Base-by-base conservation (phyloP, 805 yeast genomes). In the Lipomyces sp. region DNA sequence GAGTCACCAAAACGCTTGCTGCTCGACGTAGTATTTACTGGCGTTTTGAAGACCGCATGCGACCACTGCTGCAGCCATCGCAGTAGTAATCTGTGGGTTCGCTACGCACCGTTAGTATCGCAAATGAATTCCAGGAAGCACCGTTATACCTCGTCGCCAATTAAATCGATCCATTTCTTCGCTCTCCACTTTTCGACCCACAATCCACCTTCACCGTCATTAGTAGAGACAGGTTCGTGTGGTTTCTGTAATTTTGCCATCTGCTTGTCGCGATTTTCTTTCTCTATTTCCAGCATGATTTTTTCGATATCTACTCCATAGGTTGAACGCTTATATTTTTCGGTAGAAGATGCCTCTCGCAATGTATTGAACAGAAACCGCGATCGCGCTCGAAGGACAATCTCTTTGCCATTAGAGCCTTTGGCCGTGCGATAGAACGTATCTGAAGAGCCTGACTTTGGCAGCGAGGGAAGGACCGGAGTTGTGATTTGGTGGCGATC, bases 101-200 rank as follows among this genome's bases (percentile, higher is more conserved):
- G 77, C 68, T 69, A 45, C 4, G 5, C 11, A 11, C 29, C n/a
- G 11, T 29, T 32, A 37, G 24, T 13, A 29, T 6, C 8, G 15
- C 6, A 30, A 11, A 18, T 7, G 24, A 29, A 13, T 37, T 7
- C 42, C 32, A 32, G 11, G 29, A 45, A 45, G 39, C 24, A 15
- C 18, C 3, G 33, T 10, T 64, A 37, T 60, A 66, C 69, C 71
- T 89, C 94, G 67, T 89, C 87, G 0, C 94, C 94, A 0, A 87
- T 82, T 48, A 89, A 78, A 69, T 89, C 92, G 39, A 88, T 72
- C 77, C 87, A 89, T n/a, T 76, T 78, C 51, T 75, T 77, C 0
- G 94, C 92, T 67, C 90, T 79, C 82, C 88, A 89, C 74, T 87
- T 87, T 72, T 89, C 94, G 2, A 87, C 85, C 86, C 74, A 72